phyloP scores from a whole-genome alignment of 495 filamentous ascomycete genomes.

The Penicillium flavigenum region DNA sequence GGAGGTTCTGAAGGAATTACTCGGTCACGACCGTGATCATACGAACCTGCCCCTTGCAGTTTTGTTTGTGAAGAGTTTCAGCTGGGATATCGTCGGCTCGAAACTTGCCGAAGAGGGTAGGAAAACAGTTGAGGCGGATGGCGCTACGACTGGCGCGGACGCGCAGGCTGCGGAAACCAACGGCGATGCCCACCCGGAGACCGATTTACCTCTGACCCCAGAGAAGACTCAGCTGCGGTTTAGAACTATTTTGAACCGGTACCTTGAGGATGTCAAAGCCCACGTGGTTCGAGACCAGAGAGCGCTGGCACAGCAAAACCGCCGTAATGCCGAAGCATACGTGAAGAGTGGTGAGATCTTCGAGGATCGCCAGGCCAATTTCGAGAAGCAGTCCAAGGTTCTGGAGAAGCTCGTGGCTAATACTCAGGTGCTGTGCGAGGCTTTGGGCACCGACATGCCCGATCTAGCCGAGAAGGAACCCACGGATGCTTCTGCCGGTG shows the following conservation, averaged over 20 bases:
- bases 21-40: slow-evolving; percentile 91
- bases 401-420: slow-evolving; percentile 89
- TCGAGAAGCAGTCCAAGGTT: slow-evolving; percentile 86
- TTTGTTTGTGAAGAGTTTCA: slow-evolving; percentile 92
- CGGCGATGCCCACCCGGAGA: slow-evolving; percentile 37
- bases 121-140: slow-evolving; percentile 83
- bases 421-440: slow-evolving; percentile 87
- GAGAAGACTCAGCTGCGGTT: slow-evolving; percentile 83
- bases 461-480: slow-evolving; percentile 81
- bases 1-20: slow-evolving; percentile 92
- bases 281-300: slow-evolving; percentile 91
- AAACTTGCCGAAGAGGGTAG: slow-evolving; percentile 69
- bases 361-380: slow-evolving; percentile 93
- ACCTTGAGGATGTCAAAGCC: slow-evolving; percentile 88
- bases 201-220: slow-evolving; percentile 69
- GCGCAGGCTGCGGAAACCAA: slow-evolving; percentile 46
- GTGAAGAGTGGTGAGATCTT: slow-evolving; percentile 99
- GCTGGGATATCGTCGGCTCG: slow-evolving; percentile 90
- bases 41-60: slow-evolving; percentile 87
- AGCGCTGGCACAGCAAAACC: slow-evolving; percentile 73
- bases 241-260: slow-evolving; percentile 80
- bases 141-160: slow-evolving; percentile 50
- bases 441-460: slow-evolving; percentile 90
- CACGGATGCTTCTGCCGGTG: slow-evolving; percentile 57
- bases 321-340: slow-evolving; percentile 96